These are phyloP conservation scores for Phialophora verrucosa DNA, from an alignment of 2,329 filamentous ascomycete species.

Conservation along the genomic window DNA sequence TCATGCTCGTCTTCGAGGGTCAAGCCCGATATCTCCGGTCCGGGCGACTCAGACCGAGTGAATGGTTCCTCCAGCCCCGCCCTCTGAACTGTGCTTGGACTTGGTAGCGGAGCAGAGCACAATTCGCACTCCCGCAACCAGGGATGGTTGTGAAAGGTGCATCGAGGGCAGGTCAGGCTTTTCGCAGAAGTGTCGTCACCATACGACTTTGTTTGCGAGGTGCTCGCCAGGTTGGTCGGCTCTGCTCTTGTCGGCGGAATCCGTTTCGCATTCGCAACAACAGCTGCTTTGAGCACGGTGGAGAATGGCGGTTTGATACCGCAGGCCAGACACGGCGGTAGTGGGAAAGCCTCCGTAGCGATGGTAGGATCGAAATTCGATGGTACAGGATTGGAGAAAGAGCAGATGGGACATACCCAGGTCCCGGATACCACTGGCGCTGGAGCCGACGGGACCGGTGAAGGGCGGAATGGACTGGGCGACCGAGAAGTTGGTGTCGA, in stretches of 20 bases:
- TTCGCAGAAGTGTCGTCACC: constrained; percentile 19
- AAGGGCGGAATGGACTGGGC: constrained; percentile 43
- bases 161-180: constrained; percentile 71
- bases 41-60: constrained; percentile 74
- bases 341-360: constrained; percentile 76
- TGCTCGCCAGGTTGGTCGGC: constrained; percentile 1
- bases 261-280: constrained; percentile 68
- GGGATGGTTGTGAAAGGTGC: constrained; percentile 92
- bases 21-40: constrained; percentile 64
- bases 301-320: constrained; percentile 89
- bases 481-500: constrained; percentile 43
- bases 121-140: constrained; percentile 87
- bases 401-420: constrained; percentile 96
- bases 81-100: constrained; percentile 53
- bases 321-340: constrained; percentile 88
- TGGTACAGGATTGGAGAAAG: constrained; percentile 89
- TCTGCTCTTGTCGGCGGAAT: constrained; percentile 28
- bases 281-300: constrained; percentile 83
- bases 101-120: constrained; percentile 74
- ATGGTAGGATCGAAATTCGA: constrained; percentile 89
- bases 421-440: constrained; percentile 63
- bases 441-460: constrained; percentile 46
- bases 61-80: constrained; percentile 49
- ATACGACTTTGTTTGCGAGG: constrained; percentile 5
- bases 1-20: constrained; percentile 62